Conservation (phyloP, 345 rosid species). For the Clarkia xantiana region DNA sequence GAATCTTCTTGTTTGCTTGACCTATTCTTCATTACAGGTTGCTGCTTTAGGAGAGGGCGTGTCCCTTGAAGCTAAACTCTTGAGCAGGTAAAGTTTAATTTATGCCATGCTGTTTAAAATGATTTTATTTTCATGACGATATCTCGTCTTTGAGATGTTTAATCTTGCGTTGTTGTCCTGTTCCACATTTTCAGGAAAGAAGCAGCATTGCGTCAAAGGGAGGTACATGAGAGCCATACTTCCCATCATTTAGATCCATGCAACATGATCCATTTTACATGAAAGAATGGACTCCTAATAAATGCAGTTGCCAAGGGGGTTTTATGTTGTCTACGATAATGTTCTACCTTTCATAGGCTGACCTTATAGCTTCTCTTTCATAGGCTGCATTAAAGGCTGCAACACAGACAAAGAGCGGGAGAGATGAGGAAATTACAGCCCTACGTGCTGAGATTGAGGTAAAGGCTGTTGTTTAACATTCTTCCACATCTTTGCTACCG, state of each 20-base stretch:
- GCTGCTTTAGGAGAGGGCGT: conserved; percentile 96
- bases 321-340: too few relatives aligned
- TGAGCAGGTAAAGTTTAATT: conserved; percentile 53
- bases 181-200: conserved; percentile 44
- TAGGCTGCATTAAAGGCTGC: conserved; percentile 95
- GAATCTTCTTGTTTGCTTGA: not conserved
- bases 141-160: not conserved
- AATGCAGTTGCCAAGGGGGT: too few relatives aligned
- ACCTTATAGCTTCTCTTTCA: conserved; percentile 1
- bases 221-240: conserved; percentile 28
- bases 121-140: not conserved
- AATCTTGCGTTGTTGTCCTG: not conserved
- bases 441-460: conserved; percentile 81
- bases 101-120: not conserved
- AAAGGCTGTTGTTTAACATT: conserved; percentile 1
- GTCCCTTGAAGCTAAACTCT: conserved; percentile 81
- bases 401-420: conserved; percentile 56
- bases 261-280: not conserved
- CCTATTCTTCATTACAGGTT: conserved; percentile 31
- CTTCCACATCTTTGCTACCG: too few relatives aligned
- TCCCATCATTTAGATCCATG: conserved; percentile 1
- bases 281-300: too few relatives aligned
- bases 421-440: conserved; percentile 58
- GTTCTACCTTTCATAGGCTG: too few relatives aligned
- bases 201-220: conserved; percentile 82